Percentiles rank a stretch among this genome's conserved stretches.
phyloP scores from a whole-genome alignment of 371 early-diverging fungal species.

The Nematocida ironsii region DNA sequence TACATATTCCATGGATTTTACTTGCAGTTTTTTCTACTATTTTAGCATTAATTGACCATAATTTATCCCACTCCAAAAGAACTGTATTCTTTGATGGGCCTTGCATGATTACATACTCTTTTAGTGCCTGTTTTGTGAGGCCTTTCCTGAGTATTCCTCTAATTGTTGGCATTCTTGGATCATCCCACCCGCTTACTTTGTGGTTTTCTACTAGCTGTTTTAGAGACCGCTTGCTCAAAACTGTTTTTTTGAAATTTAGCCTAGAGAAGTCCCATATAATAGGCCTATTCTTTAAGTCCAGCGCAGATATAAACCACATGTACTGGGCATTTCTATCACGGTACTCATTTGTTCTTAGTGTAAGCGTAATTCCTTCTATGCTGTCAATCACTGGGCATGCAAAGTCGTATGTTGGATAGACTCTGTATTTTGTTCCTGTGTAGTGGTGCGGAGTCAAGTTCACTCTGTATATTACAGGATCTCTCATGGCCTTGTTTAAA shows the following conservation, averaged over 20 bases:
- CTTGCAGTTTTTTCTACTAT: constrained; percentile 88
- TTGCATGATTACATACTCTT: constrained; percentile 94
- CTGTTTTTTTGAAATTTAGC: constrained; percentile 86
- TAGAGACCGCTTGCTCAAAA: constrained; percentile 95
- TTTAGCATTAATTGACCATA: constrained; percentile 97
- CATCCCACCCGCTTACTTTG: constrained; percentile 86
- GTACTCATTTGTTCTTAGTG: constrained; percentile 96
- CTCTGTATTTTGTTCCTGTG: constrained; percentile 83
- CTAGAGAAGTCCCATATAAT: constrained; percentile 72
- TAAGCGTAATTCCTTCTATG: constrained; percentile 93
- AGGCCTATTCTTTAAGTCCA: constrained; percentile 72
- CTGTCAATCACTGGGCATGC: constrained; percentile 95
- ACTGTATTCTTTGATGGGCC: constrained; percentile 88
- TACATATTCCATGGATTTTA: constrained; percentile 79
- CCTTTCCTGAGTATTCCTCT: constrained; percentile 95
- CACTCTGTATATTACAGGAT: constrained; percentile 96
- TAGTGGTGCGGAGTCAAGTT: constrained; percentile 81
- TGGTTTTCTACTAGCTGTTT: constrained; percentile 79
- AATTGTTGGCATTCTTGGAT: constrained; percentile 94
- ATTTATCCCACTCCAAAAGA: constrained; percentile 94
- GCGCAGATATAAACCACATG: constrained; percentile 88
- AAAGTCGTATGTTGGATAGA: constrained; percentile 99
- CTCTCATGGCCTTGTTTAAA: constrained; percentile 92
- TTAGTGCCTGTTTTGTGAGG: constrained; percentile 91
- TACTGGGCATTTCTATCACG: constrained; percentile 96